Conservation (phyloP, 1,284 basidiomycete genomes). For the Crucibulum cyathiforme region DNA sequence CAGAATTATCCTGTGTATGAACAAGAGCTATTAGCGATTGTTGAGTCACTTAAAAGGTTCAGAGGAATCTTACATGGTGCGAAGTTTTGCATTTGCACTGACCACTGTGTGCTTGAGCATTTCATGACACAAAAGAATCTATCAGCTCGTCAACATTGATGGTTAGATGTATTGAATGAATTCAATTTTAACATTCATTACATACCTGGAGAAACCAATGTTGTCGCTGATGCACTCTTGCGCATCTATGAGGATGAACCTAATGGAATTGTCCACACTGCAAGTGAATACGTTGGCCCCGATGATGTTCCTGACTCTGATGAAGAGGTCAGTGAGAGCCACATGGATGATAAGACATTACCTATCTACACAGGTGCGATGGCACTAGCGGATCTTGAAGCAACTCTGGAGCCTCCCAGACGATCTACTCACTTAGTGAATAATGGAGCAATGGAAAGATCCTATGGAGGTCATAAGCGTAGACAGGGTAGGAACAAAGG, state of each 20-base stretch:
- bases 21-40: constrained; percentile 31
- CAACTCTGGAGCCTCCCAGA: neutral
- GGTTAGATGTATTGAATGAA: constrained; percentile 30
- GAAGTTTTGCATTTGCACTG: constrained; percentile 35
- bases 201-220: constrained; percentile 36
- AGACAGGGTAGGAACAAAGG: too few species aligned
- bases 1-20: constrained; percentile 38
- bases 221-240: constrained; percentile 40
- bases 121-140: constrained; percentile 38
- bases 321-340: neutral
- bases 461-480: too few species aligned
- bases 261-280: constrained; percentile 21
- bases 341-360: neutral
- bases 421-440: neutral
- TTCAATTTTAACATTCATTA: constrained; percentile 40
- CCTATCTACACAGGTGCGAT: neutral
- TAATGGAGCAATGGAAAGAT: neutral
- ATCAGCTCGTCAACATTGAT: constrained; percentile 20
- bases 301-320: constrained; percentile 1
- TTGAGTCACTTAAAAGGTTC: constrained; percentile 33
- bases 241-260: constrained; percentile 39
- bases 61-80: constrained; percentile 31
- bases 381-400: neutral
- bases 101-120: constrained; percentile 39
- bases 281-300: constrained; percentile 23